Evolutionary conservation across 176 grass and related monocot genomes (phyloP).

Genomic region (Cenchrus purpureus): DNA sequence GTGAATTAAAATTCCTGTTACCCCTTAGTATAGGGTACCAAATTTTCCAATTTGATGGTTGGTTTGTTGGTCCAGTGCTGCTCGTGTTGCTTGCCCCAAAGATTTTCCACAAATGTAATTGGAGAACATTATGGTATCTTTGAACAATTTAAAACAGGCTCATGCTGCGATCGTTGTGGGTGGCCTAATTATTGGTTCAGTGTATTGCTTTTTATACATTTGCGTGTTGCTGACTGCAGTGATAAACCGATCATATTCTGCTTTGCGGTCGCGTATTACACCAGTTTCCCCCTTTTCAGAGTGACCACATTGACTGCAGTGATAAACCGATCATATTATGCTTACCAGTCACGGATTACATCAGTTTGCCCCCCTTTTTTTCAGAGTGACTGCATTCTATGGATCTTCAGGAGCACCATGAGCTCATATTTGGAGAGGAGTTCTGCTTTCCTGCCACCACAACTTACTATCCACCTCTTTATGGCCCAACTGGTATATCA

Average conservation of each 20-base stretch:
- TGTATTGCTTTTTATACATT: conserved; percentile 12
- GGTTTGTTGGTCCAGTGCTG: not conserved
- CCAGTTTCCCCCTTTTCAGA: not conserved
- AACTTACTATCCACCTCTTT: conserved; percentile 48
- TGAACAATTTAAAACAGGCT: not conserved
- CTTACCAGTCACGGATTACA: conserved; percentile 19
- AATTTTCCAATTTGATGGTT: not conserved
- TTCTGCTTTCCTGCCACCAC: conserved; percentile 43
- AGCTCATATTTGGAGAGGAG: conserved; percentile 62
- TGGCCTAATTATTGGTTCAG: not conserved
- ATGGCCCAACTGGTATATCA: conserved; percentile 49
- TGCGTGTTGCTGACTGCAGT: not conserved
- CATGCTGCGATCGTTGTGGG: not conserved
- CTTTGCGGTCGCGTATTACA: conserved; percentile 20
- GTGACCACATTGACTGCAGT: conserved; percentile 8
- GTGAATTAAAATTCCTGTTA: not conserved
- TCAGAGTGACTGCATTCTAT: conserved; percentile 29
- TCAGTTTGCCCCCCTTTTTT: not conserved
- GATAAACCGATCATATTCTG: conserved; percentile 13
- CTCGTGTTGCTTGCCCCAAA: not conserved
- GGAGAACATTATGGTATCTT: not conserved
- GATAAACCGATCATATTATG: conserved; percentile 9
- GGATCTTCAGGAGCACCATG: conserved; percentile 45
- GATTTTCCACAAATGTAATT: not conserved
- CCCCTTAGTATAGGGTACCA: not conserved